Conservation (phyloP, 1,284 basidiomycete species). For the Cystobasidium slooffiae region DNA sequence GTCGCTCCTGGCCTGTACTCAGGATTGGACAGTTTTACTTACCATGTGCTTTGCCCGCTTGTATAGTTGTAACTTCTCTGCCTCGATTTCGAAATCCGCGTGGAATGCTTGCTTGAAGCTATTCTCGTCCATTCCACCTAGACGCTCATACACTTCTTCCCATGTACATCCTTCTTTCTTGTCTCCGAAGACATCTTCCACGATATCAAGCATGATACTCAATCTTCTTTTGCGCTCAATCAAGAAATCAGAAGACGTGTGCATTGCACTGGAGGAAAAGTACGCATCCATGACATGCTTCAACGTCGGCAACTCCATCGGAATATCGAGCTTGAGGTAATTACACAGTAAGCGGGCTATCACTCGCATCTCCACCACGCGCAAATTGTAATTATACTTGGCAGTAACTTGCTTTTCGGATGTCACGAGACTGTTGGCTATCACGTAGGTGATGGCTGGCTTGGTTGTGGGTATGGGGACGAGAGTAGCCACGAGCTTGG, state of each 20-base stretch:
- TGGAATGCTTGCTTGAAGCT: slow-evolving; percentile 46
- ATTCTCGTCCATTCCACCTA: slow-evolving; percentile 43
- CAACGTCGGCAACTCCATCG: slow-evolving; percentile 44
- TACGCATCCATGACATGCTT: slow-evolving; percentile 45
- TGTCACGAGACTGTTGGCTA: slow-evolving; percentile 82
- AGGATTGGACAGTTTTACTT: not conserved
- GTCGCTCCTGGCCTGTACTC: not conserved
- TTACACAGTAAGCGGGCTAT: slow-evolving; percentile 72
- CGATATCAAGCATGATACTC: slow-evolving; percentile 45
- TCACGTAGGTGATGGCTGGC: slow-evolving; percentile 66
- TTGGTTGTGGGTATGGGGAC: slow-evolving; percentile 61
- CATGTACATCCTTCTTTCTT: slow-evolving; percentile 49
- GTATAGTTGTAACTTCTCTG: slow-evolving; percentile 50
- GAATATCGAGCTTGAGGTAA: slow-evolving; percentile 44
- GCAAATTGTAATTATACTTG: slow-evolving; percentile 79
- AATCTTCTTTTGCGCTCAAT: slow-evolving; percentile 48
- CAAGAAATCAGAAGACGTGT: slow-evolving; percentile 40
- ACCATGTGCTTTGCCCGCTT: slow-evolving; percentile 50
- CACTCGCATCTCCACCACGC: slow-evolving; percentile 78
- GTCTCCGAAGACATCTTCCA: slow-evolving; percentile 46
- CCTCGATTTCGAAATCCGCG: slow-evolving; percentile 50
- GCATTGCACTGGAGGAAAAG: slow-evolving; percentile 40
- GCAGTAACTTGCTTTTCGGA: slow-evolving; percentile 71
- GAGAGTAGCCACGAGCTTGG: slow-evolving; percentile 68
- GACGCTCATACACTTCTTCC: slow-evolving; percentile 46